phyloP scores from a whole-genome alignment of 306 rosid species.

The Lablab purpureus region DNA sequence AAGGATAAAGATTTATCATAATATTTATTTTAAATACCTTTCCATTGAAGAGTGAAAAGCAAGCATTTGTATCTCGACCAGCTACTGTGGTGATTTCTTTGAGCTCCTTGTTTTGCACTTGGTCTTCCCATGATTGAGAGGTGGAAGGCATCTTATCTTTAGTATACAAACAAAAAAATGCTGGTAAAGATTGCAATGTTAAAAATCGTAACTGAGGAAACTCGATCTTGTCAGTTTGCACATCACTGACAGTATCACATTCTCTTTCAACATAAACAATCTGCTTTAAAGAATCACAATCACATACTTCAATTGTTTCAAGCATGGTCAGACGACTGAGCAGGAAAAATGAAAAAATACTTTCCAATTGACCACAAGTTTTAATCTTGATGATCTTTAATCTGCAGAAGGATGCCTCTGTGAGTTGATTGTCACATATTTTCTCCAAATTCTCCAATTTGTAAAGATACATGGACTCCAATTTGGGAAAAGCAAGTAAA shows the following conservation, averaged over 20 bases:
- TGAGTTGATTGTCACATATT: slow-evolving; percentile 40
- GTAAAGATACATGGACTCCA: slow-evolving; percentile 40
- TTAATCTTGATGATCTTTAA: slow-evolving; percentile 41
- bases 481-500: slow-evolving; percentile 30
- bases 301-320: slow-evolving; percentile 43
- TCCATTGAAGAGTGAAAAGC: slow-evolving; percentile 22
- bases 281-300: slow-evolving; percentile 30
- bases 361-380: slow-evolving; percentile 23
- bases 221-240: background rate
- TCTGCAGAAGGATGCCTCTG: slow-evolving; percentile 29
- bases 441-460: slow-evolving; percentile 31
- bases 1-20: background rate
- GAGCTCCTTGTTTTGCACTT: background rate
- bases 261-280: slow-evolving; percentile 24
- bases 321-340: slow-evolving; percentile 27
- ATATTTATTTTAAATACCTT: slow-evolving; percentile 20
- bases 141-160: background rate
- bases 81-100: background rate
- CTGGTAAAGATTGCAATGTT: slow-evolving; percentile 8
- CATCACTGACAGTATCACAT: background rate
- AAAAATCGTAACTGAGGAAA: slow-evolving; percentile 9
- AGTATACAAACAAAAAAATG: background rate
- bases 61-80: background rate
- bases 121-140: background rate
- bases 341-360: slow-evolving; percentile 35